These are phyloP conservation scores for Taphrina wiesneri DNA, from an alignment of 1,139 yeast species.

Conservation along the genomic window DNA sequence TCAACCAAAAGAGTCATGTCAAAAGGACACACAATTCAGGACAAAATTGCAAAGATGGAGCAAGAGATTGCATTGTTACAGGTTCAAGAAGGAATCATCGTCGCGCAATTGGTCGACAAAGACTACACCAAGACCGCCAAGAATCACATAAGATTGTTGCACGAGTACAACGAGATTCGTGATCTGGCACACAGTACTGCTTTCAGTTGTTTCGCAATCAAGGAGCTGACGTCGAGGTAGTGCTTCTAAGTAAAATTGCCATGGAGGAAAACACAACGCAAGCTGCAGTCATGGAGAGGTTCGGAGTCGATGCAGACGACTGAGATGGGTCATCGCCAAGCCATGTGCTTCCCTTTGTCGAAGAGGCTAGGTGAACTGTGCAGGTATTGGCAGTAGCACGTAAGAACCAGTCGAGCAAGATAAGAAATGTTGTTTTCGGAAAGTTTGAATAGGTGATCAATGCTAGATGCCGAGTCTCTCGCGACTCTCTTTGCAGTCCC, in stretches of 20 bases:
- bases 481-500: background rate
- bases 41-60: constrained; percentile 57
- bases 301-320: constrained; percentile 45
- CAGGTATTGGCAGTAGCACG: background rate
- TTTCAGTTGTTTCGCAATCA: background rate
- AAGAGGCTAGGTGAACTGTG: no score
- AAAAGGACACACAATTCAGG: constrained; percentile 35
- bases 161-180: constrained; percentile 54
- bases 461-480: background rate
- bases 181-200: constrained; percentile 49
- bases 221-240: constrained; percentile 41
- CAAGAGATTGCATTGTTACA: constrained; percentile 59
- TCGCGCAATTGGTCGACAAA: constrained; percentile 1
- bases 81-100: constrained; percentile 50
- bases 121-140: constrained; percentile 45
- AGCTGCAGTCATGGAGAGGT: constrained; percentile 50
- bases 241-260: constrained; percentile 54
- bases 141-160: constrained; percentile 51
- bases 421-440: background rate
- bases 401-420: background rate
- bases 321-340: no score
- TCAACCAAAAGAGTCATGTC: background rate
- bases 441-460: background rate
- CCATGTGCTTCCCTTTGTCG: no score
- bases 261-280: constrained; percentile 53